Conservation (phyloP, 768 basidiomycete genomes). For the Leccinum fibrillosum region DNA sequence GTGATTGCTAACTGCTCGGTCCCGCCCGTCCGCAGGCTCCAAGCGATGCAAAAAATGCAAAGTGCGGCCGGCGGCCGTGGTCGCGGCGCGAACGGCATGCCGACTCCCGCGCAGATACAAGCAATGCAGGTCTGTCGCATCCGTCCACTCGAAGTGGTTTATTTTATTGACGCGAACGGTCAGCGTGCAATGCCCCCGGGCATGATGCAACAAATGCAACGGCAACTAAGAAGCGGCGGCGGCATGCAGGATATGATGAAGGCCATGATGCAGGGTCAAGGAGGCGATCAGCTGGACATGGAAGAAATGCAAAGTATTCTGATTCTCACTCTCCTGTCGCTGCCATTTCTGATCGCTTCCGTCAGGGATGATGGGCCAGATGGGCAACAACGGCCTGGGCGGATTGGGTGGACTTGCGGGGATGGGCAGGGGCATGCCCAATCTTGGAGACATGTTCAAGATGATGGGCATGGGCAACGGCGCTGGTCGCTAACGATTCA, state of each 20-base stretch:
- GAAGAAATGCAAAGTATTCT: slow-evolving; percentile 87
- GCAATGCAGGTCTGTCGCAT: slow-evolving; percentile 76
- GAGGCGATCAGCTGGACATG: slow-evolving; percentile 88
- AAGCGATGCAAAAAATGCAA: slow-evolving; percentile 93
- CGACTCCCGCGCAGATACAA: slow-evolving; percentile 89
- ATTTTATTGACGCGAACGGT: slow-evolving; percentile 3
- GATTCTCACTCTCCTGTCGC: slow-evolving; percentile 5
- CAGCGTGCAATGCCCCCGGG: slow-evolving; percentile 94
- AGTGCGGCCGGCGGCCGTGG: slow-evolving; percentile 81
- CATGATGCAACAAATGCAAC: slow-evolving; percentile 91
- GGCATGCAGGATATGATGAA: slow-evolving; percentile 99
- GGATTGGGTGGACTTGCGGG: slow-evolving; percentile 49
- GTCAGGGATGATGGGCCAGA: slow-evolving; percentile 83
- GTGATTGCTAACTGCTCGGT: slow-evolving; percentile 3
- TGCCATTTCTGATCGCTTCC: slow-evolving; percentile 5
- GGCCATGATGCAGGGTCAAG: slow-evolving; percentile 94
- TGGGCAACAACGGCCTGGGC: slow-evolving; percentile 58
- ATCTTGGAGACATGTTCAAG: slow-evolving; percentile 78
- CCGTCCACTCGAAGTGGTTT: slow-evolving; percentile 1
- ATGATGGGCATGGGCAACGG: slow-evolving; percentile 81
- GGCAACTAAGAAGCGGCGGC: slow-evolving; percentile 73
- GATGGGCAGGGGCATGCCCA: slow-evolving; percentile 64
- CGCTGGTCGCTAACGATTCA: slow-evolving; percentile 28
- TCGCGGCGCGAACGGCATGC: slow-evolving; percentile 83
- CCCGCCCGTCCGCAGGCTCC: slow-evolving; percentile 48